These are phyloP conservation scores for Silybum marianum DNA, from an alignment of 129 eudicot species.

Conservation along the genomic window DNA sequence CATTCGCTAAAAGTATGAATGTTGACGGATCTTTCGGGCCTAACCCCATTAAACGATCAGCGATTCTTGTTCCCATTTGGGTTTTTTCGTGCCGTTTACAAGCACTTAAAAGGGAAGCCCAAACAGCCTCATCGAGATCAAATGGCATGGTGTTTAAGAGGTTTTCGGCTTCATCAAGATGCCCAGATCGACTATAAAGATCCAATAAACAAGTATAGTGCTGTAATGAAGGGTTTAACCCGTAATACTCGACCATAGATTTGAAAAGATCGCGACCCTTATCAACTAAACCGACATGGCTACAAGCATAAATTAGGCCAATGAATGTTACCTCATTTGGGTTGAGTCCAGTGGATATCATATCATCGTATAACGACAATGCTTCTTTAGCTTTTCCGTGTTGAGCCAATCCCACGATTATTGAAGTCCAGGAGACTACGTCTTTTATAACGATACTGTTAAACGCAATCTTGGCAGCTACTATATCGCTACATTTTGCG, in stretches of 20 bases:
- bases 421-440: slow-evolving; percentile 92
- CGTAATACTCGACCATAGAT: slow-evolving; percentile 63
- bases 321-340: slow-evolving; percentile 86
- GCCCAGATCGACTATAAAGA: slow-evolving; percentile 80
- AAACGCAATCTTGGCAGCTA: slow-evolving; percentile 55
- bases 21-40: slow-evolving; percentile 71
- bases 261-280: slow-evolving; percentile 71
- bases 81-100: slow-evolving; percentile 57
- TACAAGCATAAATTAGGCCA: slow-evolving; percentile 82
- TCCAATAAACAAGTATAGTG: slow-evolving; percentile 87
- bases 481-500: slow-evolving; percentile 85
- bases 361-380: slow-evolving; percentile 55
- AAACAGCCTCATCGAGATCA: slow-evolving; percentile 80
- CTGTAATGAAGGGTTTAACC: slow-evolving; percentile 61
- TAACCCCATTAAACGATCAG: slow-evolving; percentile 57
- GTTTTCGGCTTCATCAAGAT: slow-evolving; percentile 76
- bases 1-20: slow-evolving; percentile 60
- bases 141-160: slow-evolving; percentile 74
- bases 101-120: slow-evolving; percentile 84
- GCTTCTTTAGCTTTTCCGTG: slow-evolving; percentile 84
- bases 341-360: slow-evolving; percentile 52
- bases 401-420: slow-evolving; percentile 87
- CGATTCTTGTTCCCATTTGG: slow-evolving; percentile 64
- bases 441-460: slow-evolving; percentile 44
- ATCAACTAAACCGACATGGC: slow-evolving; percentile 87